Conservation (phyloP, 768 basidiomycete species). For the Auricularia auricula-judae region DNA sequence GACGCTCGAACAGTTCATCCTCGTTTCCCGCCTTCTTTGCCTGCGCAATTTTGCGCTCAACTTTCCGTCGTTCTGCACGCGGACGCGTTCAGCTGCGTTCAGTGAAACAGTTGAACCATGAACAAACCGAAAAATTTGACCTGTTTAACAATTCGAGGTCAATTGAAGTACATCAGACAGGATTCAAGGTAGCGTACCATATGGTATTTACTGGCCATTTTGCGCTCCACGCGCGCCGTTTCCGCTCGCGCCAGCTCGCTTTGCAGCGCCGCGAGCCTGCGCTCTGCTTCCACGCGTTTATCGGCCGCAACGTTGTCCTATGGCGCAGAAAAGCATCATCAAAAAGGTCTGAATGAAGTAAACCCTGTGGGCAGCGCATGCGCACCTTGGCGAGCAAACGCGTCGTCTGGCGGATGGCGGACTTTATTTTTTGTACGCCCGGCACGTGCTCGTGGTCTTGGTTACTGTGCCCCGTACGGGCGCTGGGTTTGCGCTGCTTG, state of each 20-base stretch:
- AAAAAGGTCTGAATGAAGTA: too few species aligned
- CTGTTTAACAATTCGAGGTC: conserved; percentile 8
- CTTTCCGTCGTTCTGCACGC: conserved; percentile 71
- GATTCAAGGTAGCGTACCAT: conserved; percentile 27
- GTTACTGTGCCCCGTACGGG: background rate
- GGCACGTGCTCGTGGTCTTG: conserved; percentile 20
- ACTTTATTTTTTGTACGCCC: conserved; percentile 81
- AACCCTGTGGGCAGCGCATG: background rate
- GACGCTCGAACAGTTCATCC: conserved; percentile 42
- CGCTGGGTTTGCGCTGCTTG: background rate
- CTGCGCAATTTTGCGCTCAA: conserved; percentile 64
- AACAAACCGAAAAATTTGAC: conserved; percentile 85
- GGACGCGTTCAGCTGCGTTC: background rate
- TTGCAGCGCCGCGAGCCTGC: conserved; percentile 65
- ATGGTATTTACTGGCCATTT: conserved; percentile 71
- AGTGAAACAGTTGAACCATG: background rate
- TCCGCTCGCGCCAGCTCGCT: conserved; percentile 59
- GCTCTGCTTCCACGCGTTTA: conserved; percentile 69
- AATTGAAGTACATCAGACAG: background rate
- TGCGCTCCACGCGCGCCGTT: conserved; percentile 52
- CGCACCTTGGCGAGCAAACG: conserved; percentile 70
- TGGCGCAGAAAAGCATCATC: background rate
- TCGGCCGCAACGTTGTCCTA: conserved; percentile 80
- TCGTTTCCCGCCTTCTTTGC: conserved; percentile 42
- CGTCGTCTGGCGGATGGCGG: conserved; percentile 70